Percentiles rank a stretch among this genome's conserved stretches.
phyloP scores from a whole-genome alignment of 2,329 filamentous ascomycete species.

The Cephalotrichum gorgonifer region DNA sequence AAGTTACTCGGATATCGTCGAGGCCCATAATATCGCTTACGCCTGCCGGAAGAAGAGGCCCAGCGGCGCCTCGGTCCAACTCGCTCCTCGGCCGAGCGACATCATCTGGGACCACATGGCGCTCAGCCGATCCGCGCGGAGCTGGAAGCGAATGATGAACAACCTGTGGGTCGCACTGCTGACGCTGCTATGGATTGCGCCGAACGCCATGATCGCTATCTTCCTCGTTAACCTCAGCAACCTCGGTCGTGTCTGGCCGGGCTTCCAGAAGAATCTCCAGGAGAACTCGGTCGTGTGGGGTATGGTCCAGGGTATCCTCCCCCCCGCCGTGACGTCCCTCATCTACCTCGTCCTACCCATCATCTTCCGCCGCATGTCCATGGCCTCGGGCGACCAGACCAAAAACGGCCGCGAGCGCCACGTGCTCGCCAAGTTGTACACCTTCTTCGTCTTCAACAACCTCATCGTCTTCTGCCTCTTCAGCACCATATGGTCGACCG shows the following conservation, averaged over 20 bases:
- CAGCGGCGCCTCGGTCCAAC: constrained; percentile 61
- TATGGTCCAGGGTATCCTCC: constrained; percentile 81
- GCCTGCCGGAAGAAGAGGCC: constrained; percentile 71
- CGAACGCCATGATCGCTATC: constrained; percentile 89
- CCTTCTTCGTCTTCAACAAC: constrained; percentile 98
- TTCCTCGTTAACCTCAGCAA: constrained; percentile 83
- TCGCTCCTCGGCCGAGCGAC: constrained; percentile 82
- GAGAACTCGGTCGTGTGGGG: constrained; percentile 63
- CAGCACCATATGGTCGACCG: constrained; percentile 67
- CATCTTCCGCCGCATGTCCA: constrained; percentile 79
- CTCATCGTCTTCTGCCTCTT: constrained; percentile 90
- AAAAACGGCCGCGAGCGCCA: constrained; percentile 90
- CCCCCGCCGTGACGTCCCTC: constrained; percentile 77
- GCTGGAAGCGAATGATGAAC: constrained; percentile 67
- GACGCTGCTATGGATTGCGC: constrained; percentile 78
- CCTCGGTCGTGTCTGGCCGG: constrained; percentile 67
- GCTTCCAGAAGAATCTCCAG: constrained; percentile 57
- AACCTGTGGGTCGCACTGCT: constrained; percentile 74
- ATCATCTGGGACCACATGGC: constrained; percentile 94
- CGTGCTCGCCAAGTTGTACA: constrained; percentile 80
- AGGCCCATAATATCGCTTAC: constrained; percentile 82
- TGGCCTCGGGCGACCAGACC: constrained; percentile 75
- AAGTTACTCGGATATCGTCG: constrained; percentile 78
- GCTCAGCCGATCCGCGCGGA: constrained; percentile 56
- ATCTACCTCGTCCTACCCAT: constrained; percentile 83